Base-by-base conservation (phyloP, 768 basidiomycete species). In the Suillus americanus region DNA sequence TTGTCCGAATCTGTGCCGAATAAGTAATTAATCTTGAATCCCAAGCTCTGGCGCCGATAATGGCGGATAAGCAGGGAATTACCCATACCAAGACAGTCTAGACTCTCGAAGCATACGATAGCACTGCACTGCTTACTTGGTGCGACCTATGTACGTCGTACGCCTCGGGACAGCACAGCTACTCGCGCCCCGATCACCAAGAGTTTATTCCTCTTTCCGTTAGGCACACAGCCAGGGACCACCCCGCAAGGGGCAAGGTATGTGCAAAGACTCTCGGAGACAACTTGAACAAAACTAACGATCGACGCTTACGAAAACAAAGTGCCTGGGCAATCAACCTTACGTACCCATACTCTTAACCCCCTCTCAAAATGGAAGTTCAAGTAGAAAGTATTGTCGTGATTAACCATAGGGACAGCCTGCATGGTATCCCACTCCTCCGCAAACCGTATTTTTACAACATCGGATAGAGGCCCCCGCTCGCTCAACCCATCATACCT, bases 281-380 rank as follows among this genome's bases (percentile, higher is more conserved):
- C 56, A 63, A 41, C 35, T 35, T 5, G 35, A 35, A 35, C 35
- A 35, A n/a, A 43, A 45, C 30, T 7, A 18, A 59, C 62, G 62
- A 63, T 63, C 62, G 53, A 20, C 62, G 40, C 40, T 57, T 62
- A 62, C 61, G 25, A 62, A 37, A n/a, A 51, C 14, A 4, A 20
- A 48, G 62, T 62, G 25, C 62, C 62, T 62, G 62, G 62, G 20
- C 16, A 59, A 59, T 59, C 57, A 59, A 40, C 40, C 18, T 59
- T 59, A 59, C 57, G 57, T 59, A 37, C 37, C 55, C 35, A 30
- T 33, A 55, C 54, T 16, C 16, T 53, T 25, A 8, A 23, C 12
- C 10, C 23, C 38, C 33, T n/a, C 60, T 53, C 53, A 18, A 35
- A 61, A 38, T 35, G 10, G 53, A 61, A 23, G 8, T 37, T 14